Evolutionary conservation across 169 alveolate species (phyloP), one percentile per base, ranked within the genome.

Genomic region (Besnoitia besnoiti): DNA sequence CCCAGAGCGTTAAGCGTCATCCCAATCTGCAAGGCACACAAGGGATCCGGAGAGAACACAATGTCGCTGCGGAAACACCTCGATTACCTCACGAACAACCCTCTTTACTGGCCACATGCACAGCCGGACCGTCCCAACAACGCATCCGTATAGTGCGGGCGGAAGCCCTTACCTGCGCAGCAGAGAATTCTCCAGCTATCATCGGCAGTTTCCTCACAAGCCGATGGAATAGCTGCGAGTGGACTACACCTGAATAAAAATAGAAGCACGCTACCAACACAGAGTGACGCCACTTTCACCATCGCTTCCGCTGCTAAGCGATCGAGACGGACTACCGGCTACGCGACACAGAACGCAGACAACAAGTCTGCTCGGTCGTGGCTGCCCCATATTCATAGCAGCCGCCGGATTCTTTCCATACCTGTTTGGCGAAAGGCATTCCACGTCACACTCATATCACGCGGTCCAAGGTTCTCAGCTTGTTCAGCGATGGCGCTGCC

Each of bases 1-100:
- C 84, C 84, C 21, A 73, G 46, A 0, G 84, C 84, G 24, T 73
- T 73, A 27, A 73, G 46, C 84, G 84, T 73, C 84, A 73, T 73
- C 49, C 84, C 84, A 0, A 73, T 73, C 84, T 73, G 84, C 49
- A 73, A 55, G 27, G 27, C 73, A 55, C 35, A 55, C 73, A 55
- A 8, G 73, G 73, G n/a, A n/a, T 24, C 73, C 73, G 16, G 35
- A 55, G 33, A 33, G 35, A 4, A 27, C 73, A 8, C 33, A 24
- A 33, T 14, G 27, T 24, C 33, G 5, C 67, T 21, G 55, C 73
- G 73, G 30, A 55, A 55, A 55, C 73, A 14, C n/a, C n/a, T n/a
- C n/a, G n/a, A n/a, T n/a, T n/a, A n/a, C n/a, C n/a, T n/a, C n/a
- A n/a, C n/a, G n/a, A n/a, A n/a, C n/a, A n/a, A n/a, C n/a, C n/a